Conservation (phyloP, 2,329 filamentous ascomycete species). For the Phialophora macrospora region DNA sequence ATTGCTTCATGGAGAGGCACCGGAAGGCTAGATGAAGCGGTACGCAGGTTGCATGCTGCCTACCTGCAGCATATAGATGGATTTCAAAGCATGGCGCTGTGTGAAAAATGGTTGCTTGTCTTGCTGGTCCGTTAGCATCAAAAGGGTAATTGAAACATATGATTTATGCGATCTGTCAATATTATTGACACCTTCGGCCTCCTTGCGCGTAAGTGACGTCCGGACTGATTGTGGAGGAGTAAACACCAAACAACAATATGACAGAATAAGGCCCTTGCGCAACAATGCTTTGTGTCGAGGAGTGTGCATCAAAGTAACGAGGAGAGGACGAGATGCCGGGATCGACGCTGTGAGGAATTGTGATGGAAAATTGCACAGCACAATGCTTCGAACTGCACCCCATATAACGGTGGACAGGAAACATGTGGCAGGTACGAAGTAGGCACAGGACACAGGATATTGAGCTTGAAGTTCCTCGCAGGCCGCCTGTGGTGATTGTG, state of each 20-base stretch:
- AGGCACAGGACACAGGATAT: neutral
- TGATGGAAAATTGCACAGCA: neutral
- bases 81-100: slow-evolving; percentile 12
- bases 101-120: slow-evolving; percentile 6
- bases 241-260: neutral
- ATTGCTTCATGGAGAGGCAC: neutral
- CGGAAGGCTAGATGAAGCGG: neutral
- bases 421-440: neutral
- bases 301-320: neutral
- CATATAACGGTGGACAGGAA: neutral
- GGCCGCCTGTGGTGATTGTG: neutral
- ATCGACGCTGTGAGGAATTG: neutral
- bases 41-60: neutral
- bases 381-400: neutral
- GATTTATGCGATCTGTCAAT: neutral
- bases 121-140: slow-evolving; percentile 9
- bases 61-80: neutral
- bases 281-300: neutral
- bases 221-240: neutral
- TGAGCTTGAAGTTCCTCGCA: too few species aligned
- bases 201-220: neutral
- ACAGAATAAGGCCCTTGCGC: neutral
- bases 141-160: neutral
- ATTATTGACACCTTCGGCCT: neutral
- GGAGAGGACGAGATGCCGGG: neutral